Evolutionary conservation across 352 stramenopile genomes (phyloP).

Genomic region (Phytophthora cryptogea): DNA sequence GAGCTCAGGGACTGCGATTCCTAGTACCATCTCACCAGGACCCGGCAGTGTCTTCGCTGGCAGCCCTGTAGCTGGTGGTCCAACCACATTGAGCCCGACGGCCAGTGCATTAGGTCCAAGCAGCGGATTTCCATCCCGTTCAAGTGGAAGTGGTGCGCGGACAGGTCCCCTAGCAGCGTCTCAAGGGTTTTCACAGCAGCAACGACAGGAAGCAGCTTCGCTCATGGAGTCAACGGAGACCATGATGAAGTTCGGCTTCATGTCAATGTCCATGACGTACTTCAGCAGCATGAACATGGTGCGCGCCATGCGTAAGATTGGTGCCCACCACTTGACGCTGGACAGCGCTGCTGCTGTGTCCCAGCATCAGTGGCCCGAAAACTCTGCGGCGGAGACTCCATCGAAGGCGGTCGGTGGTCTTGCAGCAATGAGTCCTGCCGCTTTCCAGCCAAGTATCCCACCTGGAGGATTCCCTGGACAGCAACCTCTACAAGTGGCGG

Average conservation of each 20-base stretch:
- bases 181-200: slow-evolving; percentile 64
- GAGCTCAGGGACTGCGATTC: slow-evolving; percentile 1
- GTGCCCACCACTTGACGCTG: slow-evolving; percentile 91
- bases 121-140: slow-evolving; percentile 8
- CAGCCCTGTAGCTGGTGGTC: slow-evolving; percentile 31
- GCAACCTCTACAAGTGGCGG: slow-evolving; percentile 65
- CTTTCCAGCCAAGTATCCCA: slow-evolving; percentile 55
- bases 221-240: slow-evolving; percentile 97
- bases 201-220: slow-evolving; percentile 89
- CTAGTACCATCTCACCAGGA: slow-evolving; percentile 15
- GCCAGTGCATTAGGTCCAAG: slow-evolving; percentile 8
- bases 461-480: slow-evolving; percentile 63
- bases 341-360: slow-evolving; percentile 70
- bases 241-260: slow-evolving; percentile 99
- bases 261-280: slow-evolving; percentile 98
- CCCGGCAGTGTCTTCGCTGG: slow-evolving; percentile 18
- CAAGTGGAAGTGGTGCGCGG: slow-evolving; percentile 5
- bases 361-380: slow-evolving; percentile 66
- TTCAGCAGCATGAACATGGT: slow-evolving; percentile 98
- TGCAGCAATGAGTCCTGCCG: slow-evolving; percentile 10
- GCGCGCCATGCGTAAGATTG: slow-evolving; percentile 94
- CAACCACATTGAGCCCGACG: slow-evolving; percentile 25
- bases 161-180: not conserved
- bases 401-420: slow-evolving; percentile 1
- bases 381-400: slow-evolving; percentile 27